Percentiles rank a stretch among this genome's conserved stretches.
phyloP scores from a whole-genome alignment of 805 yeast species.

The Ogataea henricii region DNA sequence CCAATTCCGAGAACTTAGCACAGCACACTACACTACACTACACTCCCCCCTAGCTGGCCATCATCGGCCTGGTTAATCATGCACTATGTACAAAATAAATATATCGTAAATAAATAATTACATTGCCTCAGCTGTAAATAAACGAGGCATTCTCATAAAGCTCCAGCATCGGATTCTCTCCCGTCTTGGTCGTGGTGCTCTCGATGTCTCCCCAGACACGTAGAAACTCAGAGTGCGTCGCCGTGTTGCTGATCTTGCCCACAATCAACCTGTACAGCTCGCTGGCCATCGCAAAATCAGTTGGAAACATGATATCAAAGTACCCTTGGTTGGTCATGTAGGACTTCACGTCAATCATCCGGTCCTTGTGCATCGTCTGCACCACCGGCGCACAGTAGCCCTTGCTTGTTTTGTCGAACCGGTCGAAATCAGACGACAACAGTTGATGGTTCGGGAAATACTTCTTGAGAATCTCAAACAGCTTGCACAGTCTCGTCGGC shows the following conservation, averaged over 20 bases:
- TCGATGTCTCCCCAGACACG: slow-evolving; percentile 70
- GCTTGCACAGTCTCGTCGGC: slow-evolving; percentile 72
- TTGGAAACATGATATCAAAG: slow-evolving; percentile 85
- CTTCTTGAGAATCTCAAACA: slow-evolving; percentile 61
- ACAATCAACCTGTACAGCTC: slow-evolving; percentile 65
- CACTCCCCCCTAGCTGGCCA: background rate
- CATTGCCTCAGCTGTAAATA: slow-evolving; percentile 43
- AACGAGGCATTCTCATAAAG: slow-evolving; percentile 76
- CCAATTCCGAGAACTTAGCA: too few relatives aligned
- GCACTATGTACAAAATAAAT: slow-evolving; percentile 6
- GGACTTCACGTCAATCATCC: slow-evolving; percentile 68
- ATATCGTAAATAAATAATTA: background rate
- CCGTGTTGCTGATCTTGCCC: slow-evolving; percentile 56
- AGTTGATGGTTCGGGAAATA: slow-evolving; percentile 76
- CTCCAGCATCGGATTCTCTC: slow-evolving; percentile 84
- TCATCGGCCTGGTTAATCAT: background rate
- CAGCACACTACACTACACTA: background rate
- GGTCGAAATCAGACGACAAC: slow-evolving; percentile 69
- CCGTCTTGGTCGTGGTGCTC: slow-evolving; percentile 67
- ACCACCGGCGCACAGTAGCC: slow-evolving; percentile 80
- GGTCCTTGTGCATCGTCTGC: slow-evolving; percentile 68
- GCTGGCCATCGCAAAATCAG: slow-evolving; percentile 65
- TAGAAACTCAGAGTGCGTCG: slow-evolving; percentile 65
- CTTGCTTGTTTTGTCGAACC: slow-evolving; percentile 46
- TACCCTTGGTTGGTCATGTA: slow-evolving; percentile 85